phyloP scores from a whole-genome alignment of 1,139 yeast species.

The Saccharomyces hybrid region DNA sequence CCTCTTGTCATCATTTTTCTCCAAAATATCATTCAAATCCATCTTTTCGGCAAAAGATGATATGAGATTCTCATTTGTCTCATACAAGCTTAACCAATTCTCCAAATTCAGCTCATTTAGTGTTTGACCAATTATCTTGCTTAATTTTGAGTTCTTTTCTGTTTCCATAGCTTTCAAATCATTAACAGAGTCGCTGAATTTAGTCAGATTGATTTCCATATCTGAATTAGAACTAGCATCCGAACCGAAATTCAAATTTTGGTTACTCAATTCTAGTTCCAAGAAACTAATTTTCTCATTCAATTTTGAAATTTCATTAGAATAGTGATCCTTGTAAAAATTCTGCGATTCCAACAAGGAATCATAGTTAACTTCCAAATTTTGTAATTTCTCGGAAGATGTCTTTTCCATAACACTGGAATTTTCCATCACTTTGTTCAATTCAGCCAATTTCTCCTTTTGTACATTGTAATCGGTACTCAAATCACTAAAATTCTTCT shows the following conservation, averaged over 20 bases:
- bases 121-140: constrained; percentile 2
- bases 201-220: not conserved
- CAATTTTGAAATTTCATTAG: constrained; percentile 1
- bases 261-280: not conserved
- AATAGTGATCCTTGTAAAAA: constrained; percentile 4
- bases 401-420: not conserved
- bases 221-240: not conserved
- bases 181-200: not conserved
- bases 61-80: constrained; percentile 14
- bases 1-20: not conserved
- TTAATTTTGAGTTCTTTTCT: not conserved
- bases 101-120: constrained; percentile 11
- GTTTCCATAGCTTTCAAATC: not conserved
- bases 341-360: not conserved
- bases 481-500: constrained; percentile 27
- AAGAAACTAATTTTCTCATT: constrained; percentile 2
- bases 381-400: not conserved
- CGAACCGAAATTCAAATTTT: not conserved
- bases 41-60: constrained; percentile 17
- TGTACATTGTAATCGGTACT: not conserved
- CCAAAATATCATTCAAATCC: constrained; percentile 7
- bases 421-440: constrained; percentile 30
- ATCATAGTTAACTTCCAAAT: not conserved
- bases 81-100: constrained; percentile 17
- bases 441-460: constrained; percentile 39